These are phyloP conservation scores for Phytophthora pinifolia DNA, from an alignment of 352 stramenopile genomes.

Conservation along the genomic window DNA sequence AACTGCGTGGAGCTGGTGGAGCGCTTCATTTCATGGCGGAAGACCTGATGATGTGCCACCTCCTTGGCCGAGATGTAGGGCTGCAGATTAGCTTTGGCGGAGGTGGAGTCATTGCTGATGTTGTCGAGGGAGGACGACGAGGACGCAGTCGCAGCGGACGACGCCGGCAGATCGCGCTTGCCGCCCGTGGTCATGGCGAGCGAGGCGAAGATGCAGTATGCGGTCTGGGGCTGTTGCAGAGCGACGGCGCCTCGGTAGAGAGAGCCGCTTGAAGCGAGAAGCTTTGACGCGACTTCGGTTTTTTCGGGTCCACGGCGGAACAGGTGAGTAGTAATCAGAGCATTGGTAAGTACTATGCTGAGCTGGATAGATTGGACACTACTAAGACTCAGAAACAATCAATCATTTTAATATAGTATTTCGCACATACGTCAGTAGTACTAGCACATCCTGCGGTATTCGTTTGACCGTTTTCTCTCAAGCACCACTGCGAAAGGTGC, in stretches of 20 bases:
- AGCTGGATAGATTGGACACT: too few relatives aligned
- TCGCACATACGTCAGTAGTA: too few relatives aligned
- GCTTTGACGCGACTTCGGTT: slow-evolving; percentile 23
- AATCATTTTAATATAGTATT: too few relatives aligned
- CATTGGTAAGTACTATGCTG: too few relatives aligned
- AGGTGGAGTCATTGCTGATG: slow-evolving; percentile 12
- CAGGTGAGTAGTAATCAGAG: neutral
- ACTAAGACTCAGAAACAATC: too few relatives aligned
- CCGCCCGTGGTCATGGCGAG: slow-evolving; percentile 34
- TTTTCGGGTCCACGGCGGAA: slow-evolving; percentile 17
- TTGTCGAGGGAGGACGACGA: slow-evolving; percentile 6
- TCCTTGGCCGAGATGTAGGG: slow-evolving; percentile 66
- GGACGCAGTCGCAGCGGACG: slow-evolving; percentile 8
- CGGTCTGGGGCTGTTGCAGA: neutral
- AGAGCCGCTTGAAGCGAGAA: slow-evolving; percentile 27
- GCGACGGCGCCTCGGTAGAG: slow-evolving; percentile 29
- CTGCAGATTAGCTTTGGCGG: slow-evolving; percentile 31
- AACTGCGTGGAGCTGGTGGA: slow-evolving; percentile 41
- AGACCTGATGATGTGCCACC: slow-evolving; percentile 58
- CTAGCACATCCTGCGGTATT: too few relatives aligned
- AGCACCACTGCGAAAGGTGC: too few relatives aligned
- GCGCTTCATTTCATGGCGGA: slow-evolving; percentile 40
- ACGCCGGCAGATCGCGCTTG: slow-evolving; percentile 29
- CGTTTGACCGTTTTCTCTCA: too few relatives aligned
- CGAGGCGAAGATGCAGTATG: slow-evolving; percentile 9